Percentiles rank a stretch among this genome's conserved stretches.
Conservation (phyloP, 441 rosid genomes). For the Viola pubescens region DNA sequence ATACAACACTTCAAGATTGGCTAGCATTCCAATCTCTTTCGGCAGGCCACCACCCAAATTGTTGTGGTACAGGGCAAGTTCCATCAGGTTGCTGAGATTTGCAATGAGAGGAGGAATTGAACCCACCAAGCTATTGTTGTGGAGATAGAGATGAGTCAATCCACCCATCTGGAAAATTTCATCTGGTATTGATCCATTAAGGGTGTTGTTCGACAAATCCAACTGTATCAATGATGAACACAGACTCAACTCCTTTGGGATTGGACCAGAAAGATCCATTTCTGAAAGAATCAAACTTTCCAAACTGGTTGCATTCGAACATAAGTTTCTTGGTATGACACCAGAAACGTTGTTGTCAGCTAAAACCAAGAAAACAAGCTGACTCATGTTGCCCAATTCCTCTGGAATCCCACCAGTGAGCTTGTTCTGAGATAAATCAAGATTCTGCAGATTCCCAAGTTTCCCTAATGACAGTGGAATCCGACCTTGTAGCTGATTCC, state of each 20-base stretch:
- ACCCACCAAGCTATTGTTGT: conserved; percentile 76
- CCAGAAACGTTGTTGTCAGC: conserved; percentile 56
- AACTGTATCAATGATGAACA: conserved; percentile 57
- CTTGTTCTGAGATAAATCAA: conserved; percentile 57
- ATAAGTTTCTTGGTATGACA: conserved; percentile 36
- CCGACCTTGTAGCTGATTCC: conserved; percentile 48
- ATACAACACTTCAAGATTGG: conserved; percentile 46
- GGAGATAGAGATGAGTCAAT: conserved; percentile 59
- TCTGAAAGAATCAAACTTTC: conserved; percentile 42
- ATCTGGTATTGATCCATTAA: conserved; percentile 53
- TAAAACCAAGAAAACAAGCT: conserved; percentile 48
- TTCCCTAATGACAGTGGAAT: conserved; percentile 48
- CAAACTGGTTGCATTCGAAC: conserved; percentile 46
- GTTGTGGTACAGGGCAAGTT: conserved; percentile 62
- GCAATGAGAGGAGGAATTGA: conserved; percentile 47
- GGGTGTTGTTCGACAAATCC: conserved; percentile 67
- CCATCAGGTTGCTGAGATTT: conserved; percentile 57
- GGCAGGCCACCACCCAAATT: conserved; percentile 63
- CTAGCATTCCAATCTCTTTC: conserved; percentile 46
- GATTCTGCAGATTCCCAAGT: conserved; percentile 41
- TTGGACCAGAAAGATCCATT: conserved; percentile 49
- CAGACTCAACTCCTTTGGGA: conserved; percentile 46
- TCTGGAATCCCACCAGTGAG: conserved; percentile 61
- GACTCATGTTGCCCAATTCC: conserved; percentile 54
- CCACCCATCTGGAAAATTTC: conserved; percentile 40